These are phyloP conservation scores for Lactarius psammicola DNA, from an alignment of 768 basidiomycete species.

Conservation along the genomic window DNA sequence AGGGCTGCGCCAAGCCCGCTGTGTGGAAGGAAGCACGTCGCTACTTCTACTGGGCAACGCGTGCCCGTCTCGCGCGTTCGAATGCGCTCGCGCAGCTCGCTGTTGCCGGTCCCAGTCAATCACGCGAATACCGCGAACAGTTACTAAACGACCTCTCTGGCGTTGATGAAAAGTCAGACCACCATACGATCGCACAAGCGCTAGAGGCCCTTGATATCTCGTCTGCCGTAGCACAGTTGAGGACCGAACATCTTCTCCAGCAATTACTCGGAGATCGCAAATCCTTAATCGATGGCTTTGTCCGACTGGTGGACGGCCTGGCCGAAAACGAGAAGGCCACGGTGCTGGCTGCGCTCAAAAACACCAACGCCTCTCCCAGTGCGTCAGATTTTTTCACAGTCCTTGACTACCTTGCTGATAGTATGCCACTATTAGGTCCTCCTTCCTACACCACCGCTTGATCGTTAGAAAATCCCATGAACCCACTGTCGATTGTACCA, in stretches of 20 bases:
- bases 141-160: conserved; percentile 62
- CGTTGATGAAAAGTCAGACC: conserved; percentile 50
- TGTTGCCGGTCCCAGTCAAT: conserved; percentile 69
- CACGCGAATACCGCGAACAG: conserved; percentile 61
- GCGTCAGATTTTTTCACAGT: conserved; percentile 31
- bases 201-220: conserved; percentile 72
- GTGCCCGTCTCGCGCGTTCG: conserved; percentile 74
- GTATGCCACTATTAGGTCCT: conserved; percentile 37
- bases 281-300: conserved; percentile 69
- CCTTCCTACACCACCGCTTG: conserved; percentile 39
- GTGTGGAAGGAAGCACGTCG: conserved; percentile 89
- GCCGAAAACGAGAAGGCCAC: conserved; percentile 68
- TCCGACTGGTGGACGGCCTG: conserved; percentile 69
- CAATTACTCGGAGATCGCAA: conserved; percentile 74
- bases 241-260: conserved; percentile 64
- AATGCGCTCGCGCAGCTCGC: conserved; percentile 60
- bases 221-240: conserved; percentile 60
- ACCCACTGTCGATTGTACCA: conserved; percentile 11
- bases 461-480: conserved; percentile 9
- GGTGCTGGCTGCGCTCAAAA: conserved; percentile 62
- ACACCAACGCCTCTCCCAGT: conserved; percentile 57
- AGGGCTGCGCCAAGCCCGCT: conserved; percentile 85
- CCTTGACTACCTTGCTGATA: conserved; percentile 3
- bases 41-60: conserved; percentile 91
- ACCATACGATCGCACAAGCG: conserved; percentile 58